phyloP scores from a whole-genome alignment of 345 rosid species.

The Gossypium bickii region DNA sequence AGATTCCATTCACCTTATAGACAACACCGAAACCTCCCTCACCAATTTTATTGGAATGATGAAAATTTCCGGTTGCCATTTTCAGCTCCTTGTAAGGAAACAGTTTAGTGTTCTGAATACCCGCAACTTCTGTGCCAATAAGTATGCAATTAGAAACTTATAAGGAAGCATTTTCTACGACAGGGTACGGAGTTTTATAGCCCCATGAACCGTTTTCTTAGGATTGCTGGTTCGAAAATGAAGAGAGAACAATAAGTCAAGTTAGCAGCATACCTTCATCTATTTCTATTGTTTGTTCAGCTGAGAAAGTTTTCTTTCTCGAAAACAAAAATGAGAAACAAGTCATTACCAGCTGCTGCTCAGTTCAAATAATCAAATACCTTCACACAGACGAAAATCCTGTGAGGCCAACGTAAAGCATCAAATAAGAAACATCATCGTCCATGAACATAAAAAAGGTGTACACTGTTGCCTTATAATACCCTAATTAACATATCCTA shows the following conservation, averaged over 20 bases:
- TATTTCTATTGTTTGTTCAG: slow-evolving; percentile 24
- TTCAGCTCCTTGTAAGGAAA: slow-evolving; percentile 47
- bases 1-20: slow-evolving; percentile 52
- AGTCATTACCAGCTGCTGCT: slow-evolving; percentile 29
- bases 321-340: slow-evolving; percentile 31
- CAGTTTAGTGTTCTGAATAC: slow-evolving; percentile 32
- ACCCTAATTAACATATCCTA: background rate
- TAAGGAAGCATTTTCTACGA: too few species aligned
- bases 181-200: background rate
- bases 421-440: slow-evolving; percentile 6
- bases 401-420: slow-evolving; percentile 17
- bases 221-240: background rate
- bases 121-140: slow-evolving; percentile 43
- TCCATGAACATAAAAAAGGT: background rate
- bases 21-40: slow-evolving; percentile 75
- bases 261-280: slow-evolving; percentile 40
- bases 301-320: slow-evolving; percentile 22
- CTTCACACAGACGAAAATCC: slow-evolving; percentile 7
- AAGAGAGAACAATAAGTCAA: background rate
- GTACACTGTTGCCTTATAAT: background rate
- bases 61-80: slow-evolving; percentile 52
- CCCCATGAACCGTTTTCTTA: background rate
- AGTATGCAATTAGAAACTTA: slow-evolving; percentile 15
- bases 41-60: slow-evolving; percentile 51
- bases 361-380: slow-evolving; percentile 7